Evolutionary conservation across 2,329 filamentous ascomycete genomes (phyloP).

Genomic region (Hypocrella siamensis): DNA sequence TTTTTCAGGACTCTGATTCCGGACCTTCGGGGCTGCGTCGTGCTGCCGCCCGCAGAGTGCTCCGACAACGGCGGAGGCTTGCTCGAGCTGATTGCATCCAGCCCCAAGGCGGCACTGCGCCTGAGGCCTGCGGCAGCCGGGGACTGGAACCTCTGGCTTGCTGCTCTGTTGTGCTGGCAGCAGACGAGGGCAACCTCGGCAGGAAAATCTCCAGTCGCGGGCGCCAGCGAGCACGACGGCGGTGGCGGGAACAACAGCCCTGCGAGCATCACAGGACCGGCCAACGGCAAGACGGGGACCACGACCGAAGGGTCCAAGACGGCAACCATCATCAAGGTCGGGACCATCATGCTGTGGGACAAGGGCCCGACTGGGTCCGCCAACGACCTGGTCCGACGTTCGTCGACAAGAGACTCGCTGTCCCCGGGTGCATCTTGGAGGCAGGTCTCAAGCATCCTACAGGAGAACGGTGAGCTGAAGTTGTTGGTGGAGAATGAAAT

Average conservation of each 20-base stretch:
- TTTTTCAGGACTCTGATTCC: slow-evolving; percentile 53
- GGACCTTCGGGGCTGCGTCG: slow-evolving; percentile 59
- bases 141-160: slow-evolving; percentile 67
- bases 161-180: slow-evolving; percentile 69
- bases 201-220: too few relatives aligned
- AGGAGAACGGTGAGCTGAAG: slow-evolving; percentile 90
- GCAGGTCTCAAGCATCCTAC: slow-evolving; percentile 78
- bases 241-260: slow-evolving; percentile 17
- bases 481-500: slow-evolving; percentile 77
- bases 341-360: slow-evolving; percentile 83
- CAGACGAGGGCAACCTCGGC: slow-evolving; percentile 45
- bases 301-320: slow-evolving; percentile 17
- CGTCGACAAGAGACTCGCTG: slow-evolving; percentile 40
- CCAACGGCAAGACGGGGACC: slow-evolving; percentile 25
- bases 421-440: slow-evolving; percentile 55
- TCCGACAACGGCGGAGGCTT: slow-evolving; percentile 29
- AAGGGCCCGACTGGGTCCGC: slow-evolving; percentile 46
- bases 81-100: slow-evolving; percentile 37
- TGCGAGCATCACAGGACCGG: slow-evolving; percentile 20
- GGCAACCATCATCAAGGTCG: slow-evolving; percentile 82
- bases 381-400: slow-evolving; percentile 37
- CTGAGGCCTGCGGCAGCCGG: slow-evolving; percentile 47
- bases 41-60: slow-evolving; percentile 39
- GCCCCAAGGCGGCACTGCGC: slow-evolving; percentile 41
- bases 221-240: slow-evolving; percentile 22